Conservation (phyloP, 176 grass and related monocot genomes). For the Oryza coarctata region DNA sequence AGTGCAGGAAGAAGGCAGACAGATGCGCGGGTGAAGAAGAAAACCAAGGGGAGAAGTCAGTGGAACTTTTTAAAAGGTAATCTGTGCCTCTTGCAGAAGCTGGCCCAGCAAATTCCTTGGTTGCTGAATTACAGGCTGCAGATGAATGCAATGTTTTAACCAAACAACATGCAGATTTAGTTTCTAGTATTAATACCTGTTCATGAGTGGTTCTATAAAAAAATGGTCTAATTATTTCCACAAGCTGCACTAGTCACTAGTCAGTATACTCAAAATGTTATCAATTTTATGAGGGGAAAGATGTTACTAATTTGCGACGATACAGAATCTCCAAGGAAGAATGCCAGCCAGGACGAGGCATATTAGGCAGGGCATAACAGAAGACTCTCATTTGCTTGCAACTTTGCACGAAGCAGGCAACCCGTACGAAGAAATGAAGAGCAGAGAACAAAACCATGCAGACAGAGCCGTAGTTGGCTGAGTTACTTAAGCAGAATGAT, state of each 20-base stretch:
- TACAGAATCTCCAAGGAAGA: slow-evolving; percentile 41
- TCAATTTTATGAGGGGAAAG: slow-evolving; percentile 22
- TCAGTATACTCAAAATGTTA: slow-evolving; percentile 31
- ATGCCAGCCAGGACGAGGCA: slow-evolving; percentile 19
- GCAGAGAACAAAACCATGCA: slow-evolving; percentile 80
- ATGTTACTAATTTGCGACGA: slow-evolving; percentile 50
- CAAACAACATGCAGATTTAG: slow-evolving; percentile 24
- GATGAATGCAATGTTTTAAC: slow-evolving; percentile 29
- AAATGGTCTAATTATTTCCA: slow-evolving; percentile 7
- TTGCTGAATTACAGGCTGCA: slow-evolving; percentile 20
- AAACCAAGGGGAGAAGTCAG: not conserved
- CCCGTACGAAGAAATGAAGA: slow-evolving; percentile 49
- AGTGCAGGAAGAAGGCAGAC: not conserved
- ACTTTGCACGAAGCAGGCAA: slow-evolving; percentile 45
- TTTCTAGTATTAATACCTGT: slow-evolving; percentile 5
- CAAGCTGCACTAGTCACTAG: slow-evolving; percentile 36
- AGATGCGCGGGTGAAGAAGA: not conserved
- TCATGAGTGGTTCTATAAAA: not conserved
- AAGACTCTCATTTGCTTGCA: slow-evolving; percentile 37
- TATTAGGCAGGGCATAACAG: slow-evolving; percentile 37
- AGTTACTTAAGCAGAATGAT: slow-evolving; percentile 71
- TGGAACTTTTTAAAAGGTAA: not conserved
- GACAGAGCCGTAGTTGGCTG: slow-evolving; percentile 59
- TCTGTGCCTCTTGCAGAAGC: slow-evolving; percentile 16
- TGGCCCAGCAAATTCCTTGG: not conserved